Conservation (phyloP, 495 filamentous ascomycete species). For the Xylaria scruposa region DNA sequence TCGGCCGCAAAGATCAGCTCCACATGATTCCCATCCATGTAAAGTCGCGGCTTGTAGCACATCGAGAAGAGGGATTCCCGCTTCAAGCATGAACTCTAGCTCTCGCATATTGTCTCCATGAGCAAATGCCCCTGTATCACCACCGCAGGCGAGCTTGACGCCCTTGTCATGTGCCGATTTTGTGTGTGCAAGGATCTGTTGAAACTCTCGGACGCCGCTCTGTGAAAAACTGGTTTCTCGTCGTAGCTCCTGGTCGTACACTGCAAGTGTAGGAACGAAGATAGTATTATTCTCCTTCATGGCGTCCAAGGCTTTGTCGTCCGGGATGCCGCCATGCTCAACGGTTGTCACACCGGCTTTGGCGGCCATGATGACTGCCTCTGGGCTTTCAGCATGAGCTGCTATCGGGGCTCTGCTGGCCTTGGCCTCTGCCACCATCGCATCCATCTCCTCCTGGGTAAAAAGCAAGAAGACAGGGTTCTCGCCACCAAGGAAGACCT, state of each 20-base stretch:
- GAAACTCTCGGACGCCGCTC: slow-evolving; percentile 2
- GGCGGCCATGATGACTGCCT: slow-evolving; percentile 53
- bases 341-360: slow-evolving; percentile 58
- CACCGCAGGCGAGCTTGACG: slow-evolving; percentile 54
- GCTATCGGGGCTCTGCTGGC: slow-evolving; percentile 50
- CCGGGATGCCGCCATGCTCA: slow-evolving; percentile 56
- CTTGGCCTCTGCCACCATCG: slow-evolving; percentile 55
- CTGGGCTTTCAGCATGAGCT: slow-evolving; percentile 51
- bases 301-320: slow-evolving; percentile 42
- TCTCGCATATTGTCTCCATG: slow-evolving; percentile 59
- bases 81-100: slow-evolving; percentile 57
- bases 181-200: slow-evolving; percentile 37
- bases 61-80: slow-evolving; percentile 57
- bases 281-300: slow-evolving; percentile 50
- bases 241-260: slow-evolving; percentile 39
- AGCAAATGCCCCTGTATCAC: slow-evolving; percentile 58
- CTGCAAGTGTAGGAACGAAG: slow-evolving; percentile 58
- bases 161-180: slow-evolving; percentile 49
- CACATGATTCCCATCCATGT: slow-evolving; percentile 60
- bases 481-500: slow-evolving; percentile 38
- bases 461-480: slow-evolving; percentile 54
- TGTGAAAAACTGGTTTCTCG: slow-evolving; percentile 23
- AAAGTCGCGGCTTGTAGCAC: slow-evolving; percentile 53
- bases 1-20: slow-evolving; percentile 53
- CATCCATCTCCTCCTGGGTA: slow-evolving; percentile 58